Evolutionary conservation across 2,329 filamentous ascomycete species (phyloP).

Genomic region (Neofusicoccum ribis): DNA sequence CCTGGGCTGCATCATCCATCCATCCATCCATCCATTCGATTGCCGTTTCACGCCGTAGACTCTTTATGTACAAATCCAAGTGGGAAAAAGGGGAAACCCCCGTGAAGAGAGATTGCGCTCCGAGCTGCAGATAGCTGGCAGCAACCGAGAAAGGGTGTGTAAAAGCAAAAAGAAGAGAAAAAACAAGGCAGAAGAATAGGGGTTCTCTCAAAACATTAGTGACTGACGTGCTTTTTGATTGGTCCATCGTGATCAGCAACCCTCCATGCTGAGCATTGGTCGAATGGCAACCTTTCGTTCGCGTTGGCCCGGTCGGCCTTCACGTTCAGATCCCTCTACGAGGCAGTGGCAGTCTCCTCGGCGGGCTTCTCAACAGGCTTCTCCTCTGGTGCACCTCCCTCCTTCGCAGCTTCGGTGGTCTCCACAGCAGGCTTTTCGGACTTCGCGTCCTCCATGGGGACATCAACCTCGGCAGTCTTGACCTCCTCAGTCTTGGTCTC

Average conservation of each 20-base stretch:
- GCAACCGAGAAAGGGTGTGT: not conserved
- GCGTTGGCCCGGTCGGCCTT: not conserved
- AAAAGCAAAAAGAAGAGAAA: not conserved
- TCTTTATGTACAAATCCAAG: constrained; percentile 6
- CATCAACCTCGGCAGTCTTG: constrained; percentile 29
- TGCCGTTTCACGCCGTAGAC: constrained; percentile 7
- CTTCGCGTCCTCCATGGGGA: constrained; percentile 32
- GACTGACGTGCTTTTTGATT: constrained; percentile 5
- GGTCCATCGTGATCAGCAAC: not conserved
- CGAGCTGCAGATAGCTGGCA: not conserved
- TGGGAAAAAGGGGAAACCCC: not conserved
- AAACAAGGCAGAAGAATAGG: not conserved
- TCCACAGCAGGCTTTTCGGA: not conserved
- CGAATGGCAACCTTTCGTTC: not conserved
- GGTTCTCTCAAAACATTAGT: not conserved
- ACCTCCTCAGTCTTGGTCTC: constrained; percentile 24
- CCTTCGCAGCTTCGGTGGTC: not conserved
- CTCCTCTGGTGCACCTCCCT: not conserved
- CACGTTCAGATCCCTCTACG: not conserved
- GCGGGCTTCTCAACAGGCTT: not conserved
- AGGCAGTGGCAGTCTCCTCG: not conserved
- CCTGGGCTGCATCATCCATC: not conserved
- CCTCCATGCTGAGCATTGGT: no score
- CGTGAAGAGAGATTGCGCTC: not conserved
- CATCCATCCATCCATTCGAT: not conserved